Base-by-base conservation (phyloP, 345 rosid genomes). In the Hypericum androsaemum region DNA sequence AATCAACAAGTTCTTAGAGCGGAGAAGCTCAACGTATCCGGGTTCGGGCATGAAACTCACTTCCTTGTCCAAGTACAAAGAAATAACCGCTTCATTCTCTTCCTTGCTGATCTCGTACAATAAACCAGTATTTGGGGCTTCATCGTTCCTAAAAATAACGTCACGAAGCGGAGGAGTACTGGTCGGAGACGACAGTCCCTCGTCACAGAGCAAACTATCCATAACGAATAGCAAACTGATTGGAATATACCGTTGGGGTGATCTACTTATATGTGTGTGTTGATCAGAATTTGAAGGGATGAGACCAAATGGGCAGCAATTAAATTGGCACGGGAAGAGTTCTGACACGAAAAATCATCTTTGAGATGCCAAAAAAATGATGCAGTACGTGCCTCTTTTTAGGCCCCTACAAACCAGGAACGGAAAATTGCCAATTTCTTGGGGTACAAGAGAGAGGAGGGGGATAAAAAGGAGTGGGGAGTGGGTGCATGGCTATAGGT, bases 171-270 rank as follows among this genome's bases (percentile, higher is more conserved):
- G 5, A 10, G 28, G 59, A 42, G 61, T 37, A 43, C 61, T 50
- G n/a, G 40, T 12, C 8, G 79, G 64, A 60, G 57, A 43, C 2
- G 76, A 74, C 79, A 72, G 76, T 10, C 37, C 57, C 65, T 79
- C 84, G 53, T 79, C 75, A 48, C 81, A 79, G 40, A 75, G 71
- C 71, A 79, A 69, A 37, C 37, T 58, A 44, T 75, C 78, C 76
- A 67, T 68, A 22, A 22, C 32, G 2, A 22, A 22, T 7, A 14
- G 12, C 12, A 16, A 32, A 8, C 3, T 15, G 5, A 5, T 13
- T 50, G 14, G 11, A 49, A 6, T 13, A 41, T 39, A 41, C 12
- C 12, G 8, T 47, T 11, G 5, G 13, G 7, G 13, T 12, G 10
- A n/a, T 6, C 6, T 12, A 13, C 11, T 0, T 15, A 37, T n/a